Evolutionary conservation across 176 grass and related monocot genomes (phyloP).

Genomic region (Oryza glumipatula): DNA sequence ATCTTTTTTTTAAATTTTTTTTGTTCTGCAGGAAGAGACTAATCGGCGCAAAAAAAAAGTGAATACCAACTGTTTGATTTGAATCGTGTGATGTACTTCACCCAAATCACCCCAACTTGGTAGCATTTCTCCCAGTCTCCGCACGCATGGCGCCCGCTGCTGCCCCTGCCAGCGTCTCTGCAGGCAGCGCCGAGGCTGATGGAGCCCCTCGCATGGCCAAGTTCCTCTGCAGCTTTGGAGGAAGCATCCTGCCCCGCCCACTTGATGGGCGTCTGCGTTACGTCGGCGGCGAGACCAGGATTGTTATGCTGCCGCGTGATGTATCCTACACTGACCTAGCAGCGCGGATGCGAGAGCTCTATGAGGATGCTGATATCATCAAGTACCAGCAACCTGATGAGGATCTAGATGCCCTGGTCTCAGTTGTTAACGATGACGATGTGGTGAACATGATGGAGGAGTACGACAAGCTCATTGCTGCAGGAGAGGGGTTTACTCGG

Average conservation of each 20-base stretch:
- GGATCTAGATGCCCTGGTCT: slow-evolving; percentile 90
- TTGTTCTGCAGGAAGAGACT: slow-evolving; percentile 34
- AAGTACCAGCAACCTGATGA: slow-evolving; percentile 98
- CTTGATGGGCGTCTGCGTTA: slow-evolving; percentile 78
- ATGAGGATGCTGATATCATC: slow-evolving; percentile 71
- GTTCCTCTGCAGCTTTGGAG: slow-evolving; percentile 94
- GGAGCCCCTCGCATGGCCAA: slow-evolving; percentile 67
- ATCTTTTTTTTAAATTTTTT: neutral
- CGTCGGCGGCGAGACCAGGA: slow-evolving; percentile 83
- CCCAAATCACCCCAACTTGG: slow-evolving; percentile 21
- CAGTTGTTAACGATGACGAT: slow-evolving; percentile 92
- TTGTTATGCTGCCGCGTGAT: slow-evolving; percentile 61
- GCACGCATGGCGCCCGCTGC: slow-evolving; percentile 33
- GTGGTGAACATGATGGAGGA: slow-evolving; percentile 99
- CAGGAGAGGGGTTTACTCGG: slow-evolving; percentile 65
- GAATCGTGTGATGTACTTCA: slow-evolving; percentile 30
- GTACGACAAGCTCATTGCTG: slow-evolving; percentile 85
- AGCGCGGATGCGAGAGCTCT: slow-evolving; percentile 69
- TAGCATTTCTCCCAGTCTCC: neutral
- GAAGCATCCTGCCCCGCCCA: slow-evolving; percentile 85
- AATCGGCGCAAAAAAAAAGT: neutral
- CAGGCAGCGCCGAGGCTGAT: slow-evolving; percentile 29
- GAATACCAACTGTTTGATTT: slow-evolving; percentile 7
- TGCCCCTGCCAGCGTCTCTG: neutral
- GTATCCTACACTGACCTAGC: slow-evolving; percentile 61